Conservation (phyloP, 179 eudicot genomes). For the Silene noctiflora region DNA sequence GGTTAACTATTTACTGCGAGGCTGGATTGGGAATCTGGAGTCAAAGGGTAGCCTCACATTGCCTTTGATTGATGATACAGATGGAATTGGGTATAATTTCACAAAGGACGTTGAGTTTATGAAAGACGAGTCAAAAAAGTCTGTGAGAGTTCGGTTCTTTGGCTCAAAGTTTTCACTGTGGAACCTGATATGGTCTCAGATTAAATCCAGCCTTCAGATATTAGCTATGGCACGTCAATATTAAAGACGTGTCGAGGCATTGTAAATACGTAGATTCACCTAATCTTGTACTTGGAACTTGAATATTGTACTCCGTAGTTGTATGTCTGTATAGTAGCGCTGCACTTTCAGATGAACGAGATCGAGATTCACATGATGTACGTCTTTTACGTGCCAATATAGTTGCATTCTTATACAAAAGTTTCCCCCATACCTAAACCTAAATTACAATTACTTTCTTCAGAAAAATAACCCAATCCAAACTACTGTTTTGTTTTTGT, state of each 20-base stretch:
- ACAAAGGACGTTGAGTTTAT: conserved; percentile 61
- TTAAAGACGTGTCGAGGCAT: conserved; percentile 4
- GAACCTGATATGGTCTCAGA: conserved; percentile 54
- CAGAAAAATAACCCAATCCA: not conserved
- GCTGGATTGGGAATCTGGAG: conserved; percentile 78
- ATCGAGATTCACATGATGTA: not conserved
- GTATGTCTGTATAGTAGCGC: conserved; percentile 18
- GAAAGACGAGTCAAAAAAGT: conserved; percentile 60
- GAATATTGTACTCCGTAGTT: not conserved
- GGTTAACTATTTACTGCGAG: conserved; percentile 73
- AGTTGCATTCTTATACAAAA: not conserved
- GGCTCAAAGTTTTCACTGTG: conserved; percentile 61
- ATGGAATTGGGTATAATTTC: conserved; percentile 32
- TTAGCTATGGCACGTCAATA: conserved; percentile 30
- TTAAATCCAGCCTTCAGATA: conserved; percentile 37
- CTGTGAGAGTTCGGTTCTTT: conserved; percentile 52
- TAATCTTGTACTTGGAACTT: conserved; percentile 15
- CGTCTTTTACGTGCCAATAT: not conserved
- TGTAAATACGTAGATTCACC: conserved; percentile 15
- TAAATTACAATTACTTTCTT: not conserved
- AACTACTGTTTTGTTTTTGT: not conserved
- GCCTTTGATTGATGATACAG: conserved; percentile 60
- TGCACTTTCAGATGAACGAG: not conserved
- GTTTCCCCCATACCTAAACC: not conserved
- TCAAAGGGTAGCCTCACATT: conserved; percentile 51